These are phyloP conservation scores for Metarhizium rileyi DNA, from an alignment of 2,329 filamentous ascomycete genomes.

Conservation along the genomic window DNA sequence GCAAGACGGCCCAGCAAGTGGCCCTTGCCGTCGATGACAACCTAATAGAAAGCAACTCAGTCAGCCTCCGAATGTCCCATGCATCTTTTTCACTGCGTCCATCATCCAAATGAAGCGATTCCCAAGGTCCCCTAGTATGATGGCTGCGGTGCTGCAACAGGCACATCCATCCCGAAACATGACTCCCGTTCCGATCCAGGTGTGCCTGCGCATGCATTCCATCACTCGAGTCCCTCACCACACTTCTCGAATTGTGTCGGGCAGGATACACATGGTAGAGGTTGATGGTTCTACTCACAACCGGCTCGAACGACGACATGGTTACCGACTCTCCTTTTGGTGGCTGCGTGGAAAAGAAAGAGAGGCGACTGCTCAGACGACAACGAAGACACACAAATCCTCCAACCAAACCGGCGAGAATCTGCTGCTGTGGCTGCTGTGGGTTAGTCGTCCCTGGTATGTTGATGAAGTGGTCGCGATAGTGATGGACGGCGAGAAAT, in stretches of 20 bases:
- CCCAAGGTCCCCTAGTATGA: background rate
- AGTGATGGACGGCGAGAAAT: constrained; percentile 29
- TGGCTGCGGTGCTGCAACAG: constrained; percentile 1
- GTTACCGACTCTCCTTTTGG: constrained; percentile 31
- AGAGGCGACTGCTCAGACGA: constrained; percentile 25
- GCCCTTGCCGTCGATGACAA: constrained; percentile 99
- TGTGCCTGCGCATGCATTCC: constrained; percentile 6
- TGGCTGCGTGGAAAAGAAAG: constrained; percentile 19
- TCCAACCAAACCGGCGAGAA: constrained; percentile 28
- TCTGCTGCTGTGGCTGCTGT: constrained; percentile 30
- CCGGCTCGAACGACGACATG: constrained; percentile 58
- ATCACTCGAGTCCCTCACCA: constrained; percentile 2
- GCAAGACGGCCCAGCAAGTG: constrained; percentile 98
- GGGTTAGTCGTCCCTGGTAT: constrained; percentile 31
- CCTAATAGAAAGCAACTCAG: constrained; percentile 38
- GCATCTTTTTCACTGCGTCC: background rate
- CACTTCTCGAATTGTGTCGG: constrained; percentile 4
- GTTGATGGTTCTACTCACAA: constrained; percentile 44
- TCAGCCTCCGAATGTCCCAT: constrained; percentile 15
- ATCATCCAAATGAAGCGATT: background rate
- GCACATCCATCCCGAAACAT: constrained; percentile 3
- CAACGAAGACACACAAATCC: constrained; percentile 25
- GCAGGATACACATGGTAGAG: constrained; percentile 5
- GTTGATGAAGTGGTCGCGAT: constrained; percentile 32
- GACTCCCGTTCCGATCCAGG: background rate